Conservation (phyloP, 805 yeast species). For the Schwanniomyces yamadae region DNA sequence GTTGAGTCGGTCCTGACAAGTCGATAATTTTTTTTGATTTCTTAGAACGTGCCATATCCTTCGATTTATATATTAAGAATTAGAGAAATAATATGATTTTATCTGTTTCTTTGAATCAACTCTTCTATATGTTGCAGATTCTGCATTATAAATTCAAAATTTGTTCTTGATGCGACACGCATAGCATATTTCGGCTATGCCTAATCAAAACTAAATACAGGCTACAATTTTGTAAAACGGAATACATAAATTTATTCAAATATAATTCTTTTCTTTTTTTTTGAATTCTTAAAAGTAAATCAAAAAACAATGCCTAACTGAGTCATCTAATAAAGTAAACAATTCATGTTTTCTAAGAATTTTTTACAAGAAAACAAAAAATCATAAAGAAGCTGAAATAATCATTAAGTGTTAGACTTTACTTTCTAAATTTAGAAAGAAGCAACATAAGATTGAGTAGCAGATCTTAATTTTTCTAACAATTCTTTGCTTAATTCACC, state of each 20-base stretch:
- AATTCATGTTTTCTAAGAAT: conserved; percentile 8
- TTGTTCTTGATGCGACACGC: too few species aligned
- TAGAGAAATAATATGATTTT: not conserved
- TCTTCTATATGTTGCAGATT: too few species aligned
- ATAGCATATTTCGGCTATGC: not conserved
- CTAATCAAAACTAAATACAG: not conserved
- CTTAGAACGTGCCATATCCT: not conserved
- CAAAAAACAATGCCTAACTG: conserved; percentile 9
- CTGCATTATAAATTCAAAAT: too few species aligned
- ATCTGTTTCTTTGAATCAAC: not conserved
- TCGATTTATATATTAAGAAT: not conserved
- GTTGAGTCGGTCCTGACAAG: not conserved
- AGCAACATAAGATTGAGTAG: conserved; percentile 89
- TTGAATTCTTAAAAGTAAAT: conserved; percentile 5
- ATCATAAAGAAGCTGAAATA: conserved; percentile 4
- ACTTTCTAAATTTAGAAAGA: conserved; percentile 56
- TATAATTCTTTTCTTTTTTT: conserved; percentile 7
- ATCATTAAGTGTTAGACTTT: conserved; percentile 6
- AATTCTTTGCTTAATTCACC: conserved; percentile 90
- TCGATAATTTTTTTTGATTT: not conserved
- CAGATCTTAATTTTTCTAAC: conserved; percentile 83
- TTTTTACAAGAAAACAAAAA: conserved; percentile 4
- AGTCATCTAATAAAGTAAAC: conserved; percentile 6
- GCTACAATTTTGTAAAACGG: conserved; percentile 2
- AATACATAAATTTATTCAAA: conserved; percentile 10